Evolutionary conservation across 371 early-diverging fungal species (phyloP), one percentile per base, ranked within the genome.

Genomic region (Rhizopus delemar): DNA sequence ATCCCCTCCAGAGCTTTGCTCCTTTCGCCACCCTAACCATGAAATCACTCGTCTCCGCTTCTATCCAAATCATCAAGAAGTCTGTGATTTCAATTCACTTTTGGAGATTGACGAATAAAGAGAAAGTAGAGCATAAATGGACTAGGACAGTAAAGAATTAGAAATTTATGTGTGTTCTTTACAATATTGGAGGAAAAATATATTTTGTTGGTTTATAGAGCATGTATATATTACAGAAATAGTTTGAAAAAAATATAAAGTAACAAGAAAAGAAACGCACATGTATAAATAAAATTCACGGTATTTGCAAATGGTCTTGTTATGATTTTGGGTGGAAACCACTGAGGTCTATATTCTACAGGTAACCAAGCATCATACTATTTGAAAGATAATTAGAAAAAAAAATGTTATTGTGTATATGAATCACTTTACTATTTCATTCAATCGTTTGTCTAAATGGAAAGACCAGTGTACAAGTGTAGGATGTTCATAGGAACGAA

Each of bases 121-220:
- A 90, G 48, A 94, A 92, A 60, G 92, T 93, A 4, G 96, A 97
- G 98, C 95, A 95, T 66, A 97, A 97, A 69, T 97, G 96, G 98
- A 74, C 77, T 39, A 79, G 70, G 15, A 60, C 53, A 12, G 67
- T 82, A 7, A 54, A 65, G 6, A 63, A 61, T 12, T 64, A 63
- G 5, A 48, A 72, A 2, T 22, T 22, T 22, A 22, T 0, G 22
- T 22, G 22, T 22, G 2, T 22, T 22, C 22, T 22, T 22, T 22
- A 22, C 22, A 22, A 22, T 2, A 22, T 22, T 22, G 2, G 68
- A 71, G 9, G 54, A 63, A 16, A 46, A 66, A 31, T 43, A 65
- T 8, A 57, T 70, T 4, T 51, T 69, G 3, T 65, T 76, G 13
- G 74, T 86, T 48, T 85, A 86, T 56, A 87, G 86, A 51, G 66